Base-by-base conservation (phyloP, 441 rosid species). In the Erysimum cheiri region DNA sequence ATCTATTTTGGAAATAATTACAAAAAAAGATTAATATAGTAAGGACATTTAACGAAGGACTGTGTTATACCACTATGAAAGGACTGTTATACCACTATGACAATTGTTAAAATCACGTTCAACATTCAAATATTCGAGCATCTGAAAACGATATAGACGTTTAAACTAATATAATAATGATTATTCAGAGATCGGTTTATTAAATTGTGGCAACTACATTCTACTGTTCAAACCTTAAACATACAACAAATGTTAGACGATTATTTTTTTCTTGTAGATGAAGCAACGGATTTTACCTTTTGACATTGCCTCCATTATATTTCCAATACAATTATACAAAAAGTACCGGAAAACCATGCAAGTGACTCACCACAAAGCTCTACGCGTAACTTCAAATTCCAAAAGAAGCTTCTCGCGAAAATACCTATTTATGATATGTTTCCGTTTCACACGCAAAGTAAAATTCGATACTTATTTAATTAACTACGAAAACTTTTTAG, bases 381-480 rank as follows among this genome's bases (percentile, higher is more conserved):
- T 44, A 60, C 36, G 52, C 14, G n/a, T 48, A 15, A 53, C 59
- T 68, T 53, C 12, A 37, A 37, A 15, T 54, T 75, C 74, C 78
- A 56, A 39, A 55, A 39, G 60, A 63, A 55, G 56, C 66, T 56
- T 63, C 70, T 56, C 40, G 60, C 17, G 70, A 41, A 55, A 39
- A 14, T 2, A 75, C 39, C 54, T 69, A 69, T 62, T 56, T 39
- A 22, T 55, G 70, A 55, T 56, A 19, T 57, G 66, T 62, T 69
- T 69, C 61, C 33, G 3, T 39, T 64, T 75, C 61, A 69, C 67
- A 75, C 71, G 78, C 74, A 69, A 69, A 55, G 70, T 39, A 7
- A 55, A 24, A 55, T 74, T 67, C 68, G 22, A 61, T 46, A n/a
- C 41, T 31, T 50, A 11, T 57, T 11, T 8, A 19, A 1, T 35